Base-by-base conservation (phyloP, 176 grass and related monocot species). In the Bonia amplexicaulis region DNA sequence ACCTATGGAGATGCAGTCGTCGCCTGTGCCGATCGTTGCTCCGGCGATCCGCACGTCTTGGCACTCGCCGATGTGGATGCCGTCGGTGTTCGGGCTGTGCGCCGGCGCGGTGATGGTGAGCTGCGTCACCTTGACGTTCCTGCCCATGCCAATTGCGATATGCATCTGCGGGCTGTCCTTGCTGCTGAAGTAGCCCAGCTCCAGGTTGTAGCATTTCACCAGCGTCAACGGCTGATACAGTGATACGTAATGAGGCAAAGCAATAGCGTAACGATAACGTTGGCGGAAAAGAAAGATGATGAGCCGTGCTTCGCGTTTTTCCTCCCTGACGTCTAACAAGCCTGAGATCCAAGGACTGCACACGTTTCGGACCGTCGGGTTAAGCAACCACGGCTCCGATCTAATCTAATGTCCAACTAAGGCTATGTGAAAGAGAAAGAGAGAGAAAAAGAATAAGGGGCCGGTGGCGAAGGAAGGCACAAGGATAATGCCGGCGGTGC, bases 31-130 rank as follows among this genome's bases (percentile, higher is more conserved):
- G 55, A 90, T 88, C 20, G 5, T 47, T 0, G 76, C 47, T 3
- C 41, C 31, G 6, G 20, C 35, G 65, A 95, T 78, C 12, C 3
- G 45, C 49, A 95, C 81, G 37, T 90, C 13, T 14, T 78, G 40
- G 15, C 87, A 86, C 12, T 13, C 15, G 1, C n/a, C 75, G 51
- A 90, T 45, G 74, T 92, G 90, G 73, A 95, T 63, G 68, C 90
- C 93, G 58, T 95, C 93, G 41, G 93, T 90, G 90, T 95, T 90
- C 6, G 87, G 90, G 78, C 90, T 95, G 44, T 60, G 31, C 20
- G 33, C 79, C 9, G 93, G 93, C 9, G 85, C 83, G 20, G 62
- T 46, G 68, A 95, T 69, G 26, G 23, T 82, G 78, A 92, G 72
- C 19, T 54, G 7, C 20, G 1, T 33, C 62, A 86, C 20, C 6